Base-by-base conservation (phyloP, 2,329 filamentous ascomycete genomes). In the Nigrospora sphaerica region DNA sequence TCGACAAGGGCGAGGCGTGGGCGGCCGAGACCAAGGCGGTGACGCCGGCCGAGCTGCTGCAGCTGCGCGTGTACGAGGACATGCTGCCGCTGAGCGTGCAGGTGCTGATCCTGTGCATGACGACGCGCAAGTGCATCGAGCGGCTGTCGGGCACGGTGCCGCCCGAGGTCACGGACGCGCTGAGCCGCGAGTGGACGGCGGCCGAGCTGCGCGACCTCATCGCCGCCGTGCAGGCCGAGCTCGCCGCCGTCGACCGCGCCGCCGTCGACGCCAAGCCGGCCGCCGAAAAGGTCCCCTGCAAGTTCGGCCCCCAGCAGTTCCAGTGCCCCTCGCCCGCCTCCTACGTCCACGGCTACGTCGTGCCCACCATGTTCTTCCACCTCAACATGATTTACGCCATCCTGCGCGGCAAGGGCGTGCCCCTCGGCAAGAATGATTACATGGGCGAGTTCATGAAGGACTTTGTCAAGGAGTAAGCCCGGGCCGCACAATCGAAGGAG, bases 361-460 rank as follows among this genome's bases (percentile, higher is more conserved):
- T 81, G 39, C 80, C 81, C 13, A 83, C 83, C 55, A 64, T 83
- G 53, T 83, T 71, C 66, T 86, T 85, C 61, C 81, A 85, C 57
- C 54, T 76, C 14, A 69, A 62, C 3, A 79, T 71, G 18, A 71
- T 76, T 6, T 85, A 85, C 63, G 68, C 63, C 14, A 76, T 86
- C 42, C 54, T 85, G 59, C 68, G 82, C 51, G 74, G 72, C 54
- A 70, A 78, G 64, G 82, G 81, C 1, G 77, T 84, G 35, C 66
- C 69, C 0, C 18, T 86, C 31, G 80, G 80, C 17, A 85, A 85
- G 70, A 42, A 54, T 48, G 77, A 83, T 54, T 85, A 68, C 56
- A 18, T 12, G 5, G 32, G 12, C 9, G 48, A 23, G 33, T 50
- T 50, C 35, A 39, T 43, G 18, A 32, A 45, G 39, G 9, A 34